Conservation (phyloP, 805 yeast species). For the Yarrowia sp. region DNA sequence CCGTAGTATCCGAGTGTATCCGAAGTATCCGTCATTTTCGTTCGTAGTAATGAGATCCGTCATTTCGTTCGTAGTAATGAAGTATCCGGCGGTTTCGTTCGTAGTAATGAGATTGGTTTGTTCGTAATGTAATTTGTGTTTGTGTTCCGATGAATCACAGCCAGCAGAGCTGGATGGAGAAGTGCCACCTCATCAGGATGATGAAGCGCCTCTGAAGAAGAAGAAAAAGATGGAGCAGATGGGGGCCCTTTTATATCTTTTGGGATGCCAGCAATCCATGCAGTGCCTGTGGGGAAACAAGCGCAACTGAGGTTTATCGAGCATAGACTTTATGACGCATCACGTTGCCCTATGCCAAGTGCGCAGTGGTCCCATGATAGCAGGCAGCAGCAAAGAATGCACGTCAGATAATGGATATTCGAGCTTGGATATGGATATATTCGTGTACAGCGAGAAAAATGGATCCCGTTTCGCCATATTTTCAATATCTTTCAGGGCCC, state of each 20-base stretch:
- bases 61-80: neutral
- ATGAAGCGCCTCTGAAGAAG: neutral
- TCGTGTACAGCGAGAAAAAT: no score
- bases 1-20: no score
- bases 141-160: slow-evolving; percentile 14
- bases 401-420: neutral
- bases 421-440: no score
- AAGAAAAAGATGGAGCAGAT: neutral
- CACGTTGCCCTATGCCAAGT: neutral
- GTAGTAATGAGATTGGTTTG: no score
- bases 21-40: neutral
- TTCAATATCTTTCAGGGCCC: neutral
- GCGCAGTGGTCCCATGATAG: neutral
- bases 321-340: neutral
- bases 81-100: neutral
- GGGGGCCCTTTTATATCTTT: neutral
- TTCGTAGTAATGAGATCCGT: neutral
- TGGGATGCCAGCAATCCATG: neutral
- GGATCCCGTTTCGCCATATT: no score
- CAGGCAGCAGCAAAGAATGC: neutral
- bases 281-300: slow-evolving; percentile 6
- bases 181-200: neutral
- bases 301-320: slow-evolving; percentile 14
- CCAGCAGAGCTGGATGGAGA: slow-evolving; percentile 5
- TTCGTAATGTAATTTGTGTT: neutral